Evolutionary conservation across 2,329 filamentous ascomycete species (phyloP), one percentile per base, ranked within the genome.

Genomic region (Curvularia hawaiiensis): DNA sequence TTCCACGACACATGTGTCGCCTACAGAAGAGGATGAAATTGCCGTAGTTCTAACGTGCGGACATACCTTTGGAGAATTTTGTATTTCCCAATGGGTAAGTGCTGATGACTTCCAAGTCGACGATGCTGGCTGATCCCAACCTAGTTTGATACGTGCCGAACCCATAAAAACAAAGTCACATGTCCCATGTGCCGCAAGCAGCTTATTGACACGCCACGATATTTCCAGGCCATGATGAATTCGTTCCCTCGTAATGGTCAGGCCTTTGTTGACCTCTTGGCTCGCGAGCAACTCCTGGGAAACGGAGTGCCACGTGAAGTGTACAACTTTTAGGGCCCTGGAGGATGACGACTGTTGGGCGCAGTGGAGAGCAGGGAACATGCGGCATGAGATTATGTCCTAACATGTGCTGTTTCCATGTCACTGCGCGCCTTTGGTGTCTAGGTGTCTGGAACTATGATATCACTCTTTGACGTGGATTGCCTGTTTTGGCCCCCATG

Each of bases 141-240:
- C 20, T 40, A 58, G 55, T 50, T 58, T 51, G 69, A 75, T 10
- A 75, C 74, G 3, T 75, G 74, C 61, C 69, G 66, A 55, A 68
- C 53, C 33, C 67, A 74, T 59, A 76, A 74, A 59, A 74, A 74
- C 59, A 75, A 75, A 56, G 65, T 76, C 14, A 74, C 72, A 1
- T 76, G 74, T 58, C 74, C 74, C 7, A 75, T 74, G 72, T 76
- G 74, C 56, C 71, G 74, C 18, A 71, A 71, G 55, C 56, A 68
- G 14, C 62, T 76, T 39, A 63, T 74, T 26, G 66, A 73, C 33
- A 64, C 67, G 11, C 47, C 56, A 20, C 63, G 59, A 39, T 61
- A 58, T 20, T 41, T 47, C 11, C 55, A 56, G 14, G 57, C 50
- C 10, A 50, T 62, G 39, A 49, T 66, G 20, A 58, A 59, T 33